phyloP scores from a whole-genome alignment of 768 basidiomycete species.

The Rhodosporidiobolus odoratus region DNA sequence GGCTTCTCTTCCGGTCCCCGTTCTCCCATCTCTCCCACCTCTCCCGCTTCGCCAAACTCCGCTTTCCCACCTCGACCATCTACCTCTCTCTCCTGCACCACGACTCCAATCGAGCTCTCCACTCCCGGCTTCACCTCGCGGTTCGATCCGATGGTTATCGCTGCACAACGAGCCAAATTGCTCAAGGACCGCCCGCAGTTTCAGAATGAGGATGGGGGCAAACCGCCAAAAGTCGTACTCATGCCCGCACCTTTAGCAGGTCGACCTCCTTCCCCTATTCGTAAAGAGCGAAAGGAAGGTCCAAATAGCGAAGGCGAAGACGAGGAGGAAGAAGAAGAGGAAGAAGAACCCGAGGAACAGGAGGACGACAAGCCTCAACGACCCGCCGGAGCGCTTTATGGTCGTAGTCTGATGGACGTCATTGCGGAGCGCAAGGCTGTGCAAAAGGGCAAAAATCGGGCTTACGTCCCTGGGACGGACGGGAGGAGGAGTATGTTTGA shows the following conservation, averaged over 20 bases:
- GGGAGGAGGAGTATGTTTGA: constrained; percentile 33
- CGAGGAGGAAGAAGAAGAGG: constrained; percentile 7
- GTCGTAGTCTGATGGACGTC: constrained; percentile 35
- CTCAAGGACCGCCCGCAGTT: constrained; percentile 27
- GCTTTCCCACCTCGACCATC: background rate
- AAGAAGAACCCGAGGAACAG: background rate
- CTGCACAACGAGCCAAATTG: constrained; percentile 14
- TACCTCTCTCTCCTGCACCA: background rate
- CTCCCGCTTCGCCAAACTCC: background rate
- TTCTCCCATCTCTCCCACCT: background rate
- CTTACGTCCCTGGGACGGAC: constrained; percentile 22
- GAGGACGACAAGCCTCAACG: constrained; percentile 6
- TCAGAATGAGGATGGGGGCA: constrained; percentile 19
- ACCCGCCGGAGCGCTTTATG: constrained; percentile 33
- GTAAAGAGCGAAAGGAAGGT: constrained; percentile 18
- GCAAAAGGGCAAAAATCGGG: constrained; percentile 11
- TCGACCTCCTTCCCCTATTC: background rate
- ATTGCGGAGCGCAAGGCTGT: constrained; percentile 26
- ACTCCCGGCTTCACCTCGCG: constrained; percentile 22
- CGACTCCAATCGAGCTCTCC: constrained; percentile 10
- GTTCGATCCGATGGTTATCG: constrained; percentile 32
- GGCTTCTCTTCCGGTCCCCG: background rate
- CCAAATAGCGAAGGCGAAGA: background rate
- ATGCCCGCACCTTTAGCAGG: constrained; percentile 35
- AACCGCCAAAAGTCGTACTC: constrained; percentile 26